Conservation (phyloP, 345 rosid genomes). For the Aquilaria yunnanensis region DNA sequence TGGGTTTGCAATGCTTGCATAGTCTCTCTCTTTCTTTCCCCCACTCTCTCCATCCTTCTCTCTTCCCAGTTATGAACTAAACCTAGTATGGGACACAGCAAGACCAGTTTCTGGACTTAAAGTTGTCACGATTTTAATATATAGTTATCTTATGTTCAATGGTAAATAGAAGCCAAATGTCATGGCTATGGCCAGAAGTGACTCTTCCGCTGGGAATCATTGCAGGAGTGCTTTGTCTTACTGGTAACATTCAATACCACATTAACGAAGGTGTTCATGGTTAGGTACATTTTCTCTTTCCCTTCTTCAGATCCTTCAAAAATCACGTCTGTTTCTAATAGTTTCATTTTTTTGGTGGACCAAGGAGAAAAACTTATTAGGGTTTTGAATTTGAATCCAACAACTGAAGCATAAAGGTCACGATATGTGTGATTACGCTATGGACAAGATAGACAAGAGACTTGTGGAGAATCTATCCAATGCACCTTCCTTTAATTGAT, state of each 20-base stretch:
- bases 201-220: constrained; percentile 84
- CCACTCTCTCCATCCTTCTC: too few species aligned
- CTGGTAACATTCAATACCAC: constrained; percentile 84
- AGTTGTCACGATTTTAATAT: too few species aligned
- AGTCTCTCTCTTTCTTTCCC: too few species aligned
- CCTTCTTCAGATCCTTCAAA: constrained; percentile 1
- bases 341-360: constrained; percentile 3
- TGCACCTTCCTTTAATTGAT: constrained; percentile 29
- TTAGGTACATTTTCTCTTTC: constrained; percentile 34
- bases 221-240: constrained; percentile 79
- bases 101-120: too few species aligned
- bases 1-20: too few species aligned
- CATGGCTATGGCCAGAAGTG: constrained; percentile 75
- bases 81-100: too few species aligned
- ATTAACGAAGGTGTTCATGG: constrained; percentile 91
- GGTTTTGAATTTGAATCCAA: constrained; percentile 1
- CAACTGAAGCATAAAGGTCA: constrained; percentile 92
- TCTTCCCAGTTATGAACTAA: too few species aligned
- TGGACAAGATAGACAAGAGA: constrained; percentile 95
- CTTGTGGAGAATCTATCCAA: constrained; percentile 44
- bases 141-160: too few species aligned
- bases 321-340: constrained; percentile 4
- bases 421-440: constrained; percentile 90
- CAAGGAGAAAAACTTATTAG: background rate
- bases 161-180: constrained; percentile 26